These are phyloP conservation scores for Colletotrichum limetticola DNA, from an alignment of 2,329 filamentous ascomycete species.

Conservation along the genomic window DNA sequence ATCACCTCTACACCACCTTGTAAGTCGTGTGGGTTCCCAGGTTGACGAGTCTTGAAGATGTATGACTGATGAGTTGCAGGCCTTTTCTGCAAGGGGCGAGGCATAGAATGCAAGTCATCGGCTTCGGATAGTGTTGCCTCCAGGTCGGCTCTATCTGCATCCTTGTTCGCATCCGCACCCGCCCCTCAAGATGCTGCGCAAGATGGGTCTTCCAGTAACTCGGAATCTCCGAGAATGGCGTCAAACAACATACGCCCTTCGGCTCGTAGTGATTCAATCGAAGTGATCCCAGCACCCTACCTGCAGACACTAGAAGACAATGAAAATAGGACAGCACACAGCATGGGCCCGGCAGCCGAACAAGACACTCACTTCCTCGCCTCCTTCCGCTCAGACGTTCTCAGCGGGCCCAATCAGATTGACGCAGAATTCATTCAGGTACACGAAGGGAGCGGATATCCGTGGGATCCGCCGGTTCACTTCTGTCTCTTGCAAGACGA, in stretches of 20 bases:
- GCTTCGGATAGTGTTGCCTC: conserved; percentile 5
- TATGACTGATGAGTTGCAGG: conserved; percentile 35
- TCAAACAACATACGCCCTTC: background rate
- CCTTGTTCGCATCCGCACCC: background rate
- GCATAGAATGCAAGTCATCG: conserved; percentile 47
- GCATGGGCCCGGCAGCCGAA: conserved; percentile 56
- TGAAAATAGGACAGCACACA: conserved; percentile 53
- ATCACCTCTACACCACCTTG: conserved; percentile 56
- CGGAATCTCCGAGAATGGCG: background rate
- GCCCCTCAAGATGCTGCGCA: background rate
- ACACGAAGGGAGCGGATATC: conserved; percentile 45
- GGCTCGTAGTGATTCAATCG: background rate
- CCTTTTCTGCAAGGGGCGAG: conserved; percentile 47
- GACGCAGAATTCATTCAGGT: conserved; percentile 58
- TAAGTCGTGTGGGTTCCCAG: conserved; percentile 41
- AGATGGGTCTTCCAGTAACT: background rate
- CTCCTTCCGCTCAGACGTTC: conserved; percentile 57
- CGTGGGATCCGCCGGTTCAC: conserved; percentile 54
- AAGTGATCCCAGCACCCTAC: background rate
- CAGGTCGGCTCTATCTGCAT: background rate
- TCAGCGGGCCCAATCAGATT: conserved; percentile 54
- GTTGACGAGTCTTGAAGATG: background rate
- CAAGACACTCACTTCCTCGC: conserved; percentile 59
- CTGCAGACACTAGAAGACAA: conserved; percentile 55
- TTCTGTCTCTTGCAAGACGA: conserved; percentile 56